Evolutionary conservation across 2,329 filamentous ascomycete species (phyloP), one percentile per base, ranked within the genome.

Genomic region (Eutypella sp.): DNA sequence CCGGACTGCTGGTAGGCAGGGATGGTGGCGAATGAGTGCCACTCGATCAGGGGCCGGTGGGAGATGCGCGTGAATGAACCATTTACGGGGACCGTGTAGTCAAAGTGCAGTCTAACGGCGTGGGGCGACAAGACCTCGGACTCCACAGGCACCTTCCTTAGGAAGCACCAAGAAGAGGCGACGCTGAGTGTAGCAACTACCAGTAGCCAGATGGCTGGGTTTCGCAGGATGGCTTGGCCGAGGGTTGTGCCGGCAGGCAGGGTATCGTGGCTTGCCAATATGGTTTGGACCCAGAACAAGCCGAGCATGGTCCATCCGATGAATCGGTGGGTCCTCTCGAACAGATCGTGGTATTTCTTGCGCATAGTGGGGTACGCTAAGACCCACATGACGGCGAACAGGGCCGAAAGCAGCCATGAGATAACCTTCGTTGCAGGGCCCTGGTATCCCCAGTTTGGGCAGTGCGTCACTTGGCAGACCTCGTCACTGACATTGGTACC

Each of bases 21-120:
- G 49, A 90, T 86, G 1, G 83, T 84, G 37, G 86, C 87, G 59
- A 91, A 91, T 0, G 82, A 79, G 66, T 91, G 87, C 74, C 84
- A 88, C 64, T 91, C 86, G 8, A 75, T 66, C 33, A 89, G 69
- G 0, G 85, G 85, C 8, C 73, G 71, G 44, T 76, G 74, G 3
- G 84, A 78, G 20, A 89, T 66, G 34, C 84, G 79, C 43, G 80
- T 71, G 39, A 74, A 75, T 46, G 76, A 74, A 50, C 79, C 74
- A 47, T 75, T 72, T 43, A 76, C 72, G 8, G 81, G 79, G 19
- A 76, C 72, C 16, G 77, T 75, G 65, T 86, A 82, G 58, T 74
- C 70, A 57, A 90, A 86, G 59, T 85, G 79, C 18, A 93, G 76
- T 34, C 83, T 79, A 24, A 88, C 70, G 33, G 87, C 87, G 66